phyloP scores from a whole-genome alignment of 352 stramenopile genomes.

The Globisporangium paroecandrum region DNA sequence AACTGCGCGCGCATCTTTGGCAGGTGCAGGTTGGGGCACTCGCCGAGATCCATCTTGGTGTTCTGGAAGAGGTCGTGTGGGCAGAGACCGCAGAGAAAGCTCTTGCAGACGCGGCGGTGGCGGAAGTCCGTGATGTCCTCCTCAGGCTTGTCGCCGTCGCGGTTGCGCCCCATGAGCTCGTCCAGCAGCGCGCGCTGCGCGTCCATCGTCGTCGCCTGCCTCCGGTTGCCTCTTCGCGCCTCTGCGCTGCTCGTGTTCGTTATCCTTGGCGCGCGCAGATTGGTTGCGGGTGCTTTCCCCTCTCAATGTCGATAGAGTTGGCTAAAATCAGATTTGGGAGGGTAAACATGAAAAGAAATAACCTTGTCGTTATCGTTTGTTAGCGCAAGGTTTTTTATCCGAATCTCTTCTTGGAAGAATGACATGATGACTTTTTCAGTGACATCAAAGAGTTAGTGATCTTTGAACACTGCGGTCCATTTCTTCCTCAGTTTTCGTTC shows the following conservation, averaged over 20 bases:
- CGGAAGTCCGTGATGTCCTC: conserved; percentile 74
- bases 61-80: conserved; percentile 89
- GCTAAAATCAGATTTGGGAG: not conserved
- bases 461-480: too few relatives aligned
- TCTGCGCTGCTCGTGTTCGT: not conserved
- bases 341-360: not conserved
- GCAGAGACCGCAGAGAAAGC: conserved; percentile 79
- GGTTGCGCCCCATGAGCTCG: conserved; percentile 90
- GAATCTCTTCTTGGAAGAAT: not conserved
- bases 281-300: not conserved
- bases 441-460: not conserved
- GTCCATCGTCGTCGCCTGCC: conserved; percentile 46
- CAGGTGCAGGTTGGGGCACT: conserved; percentile 68
- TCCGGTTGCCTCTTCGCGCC: not conserved
- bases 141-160: conserved; percentile 82
- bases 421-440: not conserved
- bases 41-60: conserved; percentile 83
- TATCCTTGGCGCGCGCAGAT: not conserved
- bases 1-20: conserved; percentile 66
- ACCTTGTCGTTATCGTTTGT: not conserved
- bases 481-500: not conserved
- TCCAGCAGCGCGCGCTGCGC: conserved; percentile 85
- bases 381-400: not conserved
- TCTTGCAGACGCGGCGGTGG: conserved; percentile 74
- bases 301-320: not conserved